Base-by-base conservation (phyloP, 306 rosid species). In the Mimosa bimucronata region DNA sequence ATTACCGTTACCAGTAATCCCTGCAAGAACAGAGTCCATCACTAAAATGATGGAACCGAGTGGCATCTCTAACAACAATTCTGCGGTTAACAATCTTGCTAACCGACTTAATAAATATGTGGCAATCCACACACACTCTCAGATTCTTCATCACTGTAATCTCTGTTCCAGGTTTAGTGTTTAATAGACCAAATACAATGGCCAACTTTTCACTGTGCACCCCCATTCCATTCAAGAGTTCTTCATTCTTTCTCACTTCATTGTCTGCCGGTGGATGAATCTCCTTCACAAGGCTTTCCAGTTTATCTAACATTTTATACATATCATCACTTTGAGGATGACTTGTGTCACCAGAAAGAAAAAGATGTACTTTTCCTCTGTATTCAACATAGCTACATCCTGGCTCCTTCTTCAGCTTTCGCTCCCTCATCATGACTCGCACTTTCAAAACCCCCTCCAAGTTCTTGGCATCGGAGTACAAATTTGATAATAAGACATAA, bases 121-220 rank as follows among this genome's bases (percentile, higher is more conserved):
- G 98, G 64, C 98, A 91, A 86, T 92, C 95, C 55, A 80, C 84
- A 73, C 98, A 92, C 42, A 94, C 97, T 82, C 98, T 88, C 26
- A 92, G 86, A 84, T 95, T 95, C 83, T 92, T 92, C 71, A 91
- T 92, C 80, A 94, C 85, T 41, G 90, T 78, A 78, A 94, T 89
- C 77, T 92, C 92, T 7, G 85, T 80, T 69, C 92, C 97, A 0
- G 88, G 80, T 64, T 11, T 67, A 1, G 94, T 85, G 68, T 87
- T 92, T 52, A 92, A 76, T 34, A 94, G 88, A 45, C 76, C 92
- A 58, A 90, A 92, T 16, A 93, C 95, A 72, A 92, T 79, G 60
- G 97, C 97, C 83, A 94, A 74, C 66, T 77, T 92, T 81, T 94
- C 97, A 81, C 97, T 92, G 77, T 94, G 98, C 73, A 87, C 87